Evolutionary conservation across 768 basidiomycete genomes (phyloP).

Genomic region (Mycena maculata): DNA sequence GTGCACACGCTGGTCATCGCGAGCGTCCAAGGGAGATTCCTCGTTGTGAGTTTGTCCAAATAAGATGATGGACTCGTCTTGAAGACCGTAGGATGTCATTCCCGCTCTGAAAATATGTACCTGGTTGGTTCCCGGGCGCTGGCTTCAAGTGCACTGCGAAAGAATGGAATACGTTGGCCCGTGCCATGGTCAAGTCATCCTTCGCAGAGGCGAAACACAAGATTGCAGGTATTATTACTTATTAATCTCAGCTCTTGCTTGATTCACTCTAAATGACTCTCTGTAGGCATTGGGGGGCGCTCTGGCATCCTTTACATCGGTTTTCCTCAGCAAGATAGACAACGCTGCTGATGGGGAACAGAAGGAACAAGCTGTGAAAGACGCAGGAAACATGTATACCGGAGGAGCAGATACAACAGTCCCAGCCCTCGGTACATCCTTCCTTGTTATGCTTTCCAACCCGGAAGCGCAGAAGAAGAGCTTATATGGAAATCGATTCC

Average conservation of each 20-base stretch:
- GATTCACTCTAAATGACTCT: neutral
- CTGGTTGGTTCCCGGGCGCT: constrained; percentile 45
- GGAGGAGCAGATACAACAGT: constrained; percentile 16
- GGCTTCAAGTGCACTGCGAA: constrained; percentile 17
- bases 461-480: constrained; percentile 45
- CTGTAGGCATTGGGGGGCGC: constrained; percentile 3
- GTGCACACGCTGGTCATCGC: constrained; percentile 31
- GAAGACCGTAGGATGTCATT: constrained; percentile 26
- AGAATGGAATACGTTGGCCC: constrained; percentile 29
- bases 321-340: neutral
- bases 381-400: constrained; percentile 7
- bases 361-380: neutral
- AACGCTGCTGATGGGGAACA: neutral
- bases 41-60: constrained; percentile 24
- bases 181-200: constrained; percentile 23
- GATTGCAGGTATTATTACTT: constrained; percentile 12
- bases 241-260: too few species aligned
- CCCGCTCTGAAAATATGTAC: constrained; percentile 41
- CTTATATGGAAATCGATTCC: constrained; percentile 46
- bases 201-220: constrained; percentile 28
- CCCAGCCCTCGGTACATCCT: constrained; percentile 33
- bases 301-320: neutral
- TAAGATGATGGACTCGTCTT: neutral
- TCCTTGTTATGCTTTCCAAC: constrained; percentile 44
- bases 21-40: constrained; percentile 31